A percentile compares a stretch with the other conserved stretches of the same genome.
These are phyloP conservation scores for Sugiyamaella smithiae DNA, from an alignment of 805 yeast species.

Conservation along the genomic window DNA sequence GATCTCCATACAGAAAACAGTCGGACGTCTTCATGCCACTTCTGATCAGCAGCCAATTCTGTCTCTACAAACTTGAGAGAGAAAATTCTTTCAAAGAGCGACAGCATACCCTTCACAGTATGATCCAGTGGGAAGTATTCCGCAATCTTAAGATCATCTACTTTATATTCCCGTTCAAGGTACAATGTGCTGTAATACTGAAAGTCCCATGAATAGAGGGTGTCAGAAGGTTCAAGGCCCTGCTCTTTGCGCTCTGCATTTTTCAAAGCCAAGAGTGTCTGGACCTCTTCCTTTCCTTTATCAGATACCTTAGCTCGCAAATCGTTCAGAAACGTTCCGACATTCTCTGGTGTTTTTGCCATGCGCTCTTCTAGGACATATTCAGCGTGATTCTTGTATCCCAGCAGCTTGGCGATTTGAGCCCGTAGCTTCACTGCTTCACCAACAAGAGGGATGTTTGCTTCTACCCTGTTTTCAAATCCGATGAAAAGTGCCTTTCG, in stretches of 20 bases:
- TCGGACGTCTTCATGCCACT: constrained; percentile 79
- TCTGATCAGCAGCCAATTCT: constrained; percentile 42
- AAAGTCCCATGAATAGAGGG: constrained; percentile 69
- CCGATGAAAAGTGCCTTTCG: constrained; percentile 64
- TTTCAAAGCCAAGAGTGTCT: constrained; percentile 50
- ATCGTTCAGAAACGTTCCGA: constrained; percentile 59
- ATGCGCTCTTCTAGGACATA: constrained; percentile 72
- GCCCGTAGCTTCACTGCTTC: constrained; percentile 62
- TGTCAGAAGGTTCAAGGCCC: constrained; percentile 36
- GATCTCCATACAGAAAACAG: constrained; percentile 62
- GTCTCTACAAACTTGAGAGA: constrained; percentile 62
- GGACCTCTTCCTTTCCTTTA: constrained; percentile 55
- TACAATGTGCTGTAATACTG: constrained; percentile 62
- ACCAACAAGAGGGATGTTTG: constrained; percentile 56
- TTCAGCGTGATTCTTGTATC: constrained; percentile 66
- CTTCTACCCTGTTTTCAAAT: constrained; percentile 62
- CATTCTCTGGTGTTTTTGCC: constrained; percentile 69
- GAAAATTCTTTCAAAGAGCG: constrained; percentile 66
- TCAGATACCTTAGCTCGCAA: constrained; percentile 57
- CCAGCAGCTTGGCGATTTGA: constrained; percentile 59
- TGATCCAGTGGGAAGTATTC: constrained; percentile 75
- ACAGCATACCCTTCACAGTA: constrained; percentile 66
- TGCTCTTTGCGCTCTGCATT: constrained; percentile 47
- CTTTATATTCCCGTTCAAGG: constrained; percentile 65
- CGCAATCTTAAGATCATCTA: constrained; percentile 67